These are phyloP conservation scores for Apiospora saccharicola DNA, from an alignment of 2,329 filamentous ascomycete genomes.

Conservation along the genomic window DNA sequence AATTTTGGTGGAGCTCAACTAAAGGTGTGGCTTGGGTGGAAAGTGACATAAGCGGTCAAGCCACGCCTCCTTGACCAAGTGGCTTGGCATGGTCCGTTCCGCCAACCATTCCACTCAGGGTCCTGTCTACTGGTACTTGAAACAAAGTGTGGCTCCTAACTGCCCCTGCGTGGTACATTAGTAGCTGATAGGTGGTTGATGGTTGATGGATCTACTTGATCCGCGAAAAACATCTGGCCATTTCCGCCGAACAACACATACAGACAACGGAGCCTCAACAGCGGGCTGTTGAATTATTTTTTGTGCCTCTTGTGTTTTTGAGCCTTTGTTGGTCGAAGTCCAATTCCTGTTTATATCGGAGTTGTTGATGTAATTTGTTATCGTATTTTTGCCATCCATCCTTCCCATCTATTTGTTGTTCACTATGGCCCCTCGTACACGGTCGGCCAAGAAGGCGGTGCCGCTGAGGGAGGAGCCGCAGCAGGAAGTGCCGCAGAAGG, in stretches of 20 bases:
- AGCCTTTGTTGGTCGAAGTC: not conserved
- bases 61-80: not conserved
- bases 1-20: slow-evolving; percentile 29
- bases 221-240: slow-evolving; percentile 29
- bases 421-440: slow-evolving; percentile 42
- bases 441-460: slow-evolving; percentile 31
- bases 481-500: slow-evolving; percentile 13
- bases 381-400: slow-evolving; percentile 12
- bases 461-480: not conserved
- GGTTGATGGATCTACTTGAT: slow-evolving; percentile 16
- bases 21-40: not conserved
- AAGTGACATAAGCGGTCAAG: not conserved
- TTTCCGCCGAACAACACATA: slow-evolving; percentile 25
- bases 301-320: not conserved
- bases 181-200: slow-evolving; percentile 5
- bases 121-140: slow-evolving; percentile 22
- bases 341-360: slow-evolving; percentile 11
- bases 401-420: not conserved
- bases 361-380: not conserved
- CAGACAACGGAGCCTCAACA: slow-evolving; percentile 34
- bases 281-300: slow-evolving; percentile 42
- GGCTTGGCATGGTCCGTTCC: not conserved
- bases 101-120: not conserved
- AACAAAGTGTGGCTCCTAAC: slow-evolving; percentile 28
- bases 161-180: not conserved